Evolutionary conservation across 1,139 yeast genomes (phyloP), one percentile per base, ranked within the genome.

Genomic region (Candida frijolesensis): DNA sequence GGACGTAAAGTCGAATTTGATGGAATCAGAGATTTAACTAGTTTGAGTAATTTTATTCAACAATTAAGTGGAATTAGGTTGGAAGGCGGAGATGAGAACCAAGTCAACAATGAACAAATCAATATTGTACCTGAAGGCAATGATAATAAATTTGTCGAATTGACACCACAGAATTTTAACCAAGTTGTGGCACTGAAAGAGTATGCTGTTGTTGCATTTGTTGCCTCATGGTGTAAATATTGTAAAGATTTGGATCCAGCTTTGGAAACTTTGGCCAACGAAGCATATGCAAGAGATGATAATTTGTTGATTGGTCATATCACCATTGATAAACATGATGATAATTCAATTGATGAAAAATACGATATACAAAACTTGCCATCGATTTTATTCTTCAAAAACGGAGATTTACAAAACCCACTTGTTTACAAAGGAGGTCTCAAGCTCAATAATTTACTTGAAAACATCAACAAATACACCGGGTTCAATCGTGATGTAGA

Each of bases 321-420:
- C 8, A 45, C 78, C 49, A 68, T 82, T 32, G 80, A 75, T 46
- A 77, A 72, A 18, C 77, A 67, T 45, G 73, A 78, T 4, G 46
- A 48, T 46, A 32, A 44, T 19, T 14, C 50, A n/a, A 50, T 50
- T 37, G 76, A 74, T 19, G 70, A 70, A 49, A 72, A 69, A 54
- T 85, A 73, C 62, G 72, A 68, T 1, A 66, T 86, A 48, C 57
- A 65, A 8, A 67, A 71, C 2, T 78, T 73, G 61, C 94, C 92
- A 12, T 76, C 85, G 1, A 66, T 86, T 25, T 59, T 84, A 39
- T 78, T 70, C 51, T 77, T 85, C 59, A 71, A 61, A 38, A 70
- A 66, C 22, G 77, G 73, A 42, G 78, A 76, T 8, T 65, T 72
- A 42, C 70, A 72, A 19, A 64, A 69, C 12, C 84, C 84, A 38